These are phyloP conservation scores for Alternaria gansuensis DNA, from an alignment of 2,329 filamentous ascomycete genomes.

Conservation along the genomic window DNA sequence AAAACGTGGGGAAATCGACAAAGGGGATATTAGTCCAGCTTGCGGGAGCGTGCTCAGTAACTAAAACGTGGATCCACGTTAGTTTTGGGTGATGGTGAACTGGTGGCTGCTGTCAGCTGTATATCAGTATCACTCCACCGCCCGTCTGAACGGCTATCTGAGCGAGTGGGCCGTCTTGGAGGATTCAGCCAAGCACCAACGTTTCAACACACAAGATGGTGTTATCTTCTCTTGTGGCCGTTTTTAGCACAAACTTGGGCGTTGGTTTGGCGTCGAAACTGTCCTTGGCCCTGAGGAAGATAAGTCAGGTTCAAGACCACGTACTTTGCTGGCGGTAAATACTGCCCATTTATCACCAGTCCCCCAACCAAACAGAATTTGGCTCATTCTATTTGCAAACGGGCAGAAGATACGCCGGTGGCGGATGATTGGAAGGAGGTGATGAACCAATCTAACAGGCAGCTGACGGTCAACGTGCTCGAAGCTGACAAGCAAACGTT, in stretches of 20 bases:
- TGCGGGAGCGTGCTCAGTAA: background rate
- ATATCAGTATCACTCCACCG: conserved; percentile 16
- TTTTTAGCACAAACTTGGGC: conserved; percentile 23
- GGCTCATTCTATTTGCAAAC: conserved; percentile 8
- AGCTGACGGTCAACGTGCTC: conserved; percentile 17
- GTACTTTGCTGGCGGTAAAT: conserved; percentile 9
- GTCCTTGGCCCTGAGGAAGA: conserved; percentile 4
- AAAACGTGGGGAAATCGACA: background rate
- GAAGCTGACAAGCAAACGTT: conserved; percentile 11
- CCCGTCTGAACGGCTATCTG: conserved; percentile 23
- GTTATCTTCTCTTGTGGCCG: conserved; percentile 15
- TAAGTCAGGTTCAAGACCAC: background rate
- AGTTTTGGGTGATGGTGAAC: background rate
- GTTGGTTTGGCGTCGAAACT: conserved; percentile 20
- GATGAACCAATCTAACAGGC: conserved; percentile 17
- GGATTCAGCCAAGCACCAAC: conserved; percentile 19
- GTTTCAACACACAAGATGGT: conserved; percentile 20
- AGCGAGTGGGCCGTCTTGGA: conserved; percentile 26
- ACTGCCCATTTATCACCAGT: conserved; percentile 18
- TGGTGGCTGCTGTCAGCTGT: too few relatives aligned
- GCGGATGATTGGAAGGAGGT: conserved; percentile 17
- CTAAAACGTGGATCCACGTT: background rate
- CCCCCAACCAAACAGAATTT: conserved; percentile 10
- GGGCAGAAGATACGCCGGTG: conserved; percentile 5
- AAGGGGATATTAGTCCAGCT: background rate